These are phyloP conservation scores for Hemisphaericaspora lyxosophila DNA, from an alignment of 1,139 yeast species.

Conservation along the genomic window DNA sequence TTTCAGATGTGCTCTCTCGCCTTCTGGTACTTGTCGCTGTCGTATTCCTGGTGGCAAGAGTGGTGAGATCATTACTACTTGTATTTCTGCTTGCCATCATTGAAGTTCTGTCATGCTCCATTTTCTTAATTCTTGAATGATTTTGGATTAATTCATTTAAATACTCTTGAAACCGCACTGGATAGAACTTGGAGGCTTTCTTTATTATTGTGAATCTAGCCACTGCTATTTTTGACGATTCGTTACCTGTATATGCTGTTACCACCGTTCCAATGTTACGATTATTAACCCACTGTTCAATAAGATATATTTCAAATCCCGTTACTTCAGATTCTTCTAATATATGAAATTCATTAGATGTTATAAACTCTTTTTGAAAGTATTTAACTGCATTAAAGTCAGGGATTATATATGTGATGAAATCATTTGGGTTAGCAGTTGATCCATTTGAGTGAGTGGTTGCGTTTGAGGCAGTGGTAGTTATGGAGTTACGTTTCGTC, in stretches of 20 bases:
- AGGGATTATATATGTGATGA: conserved; percentile 46
- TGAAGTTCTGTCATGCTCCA: conserved; percentile 22
- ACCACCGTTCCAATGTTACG: conserved; percentile 67
- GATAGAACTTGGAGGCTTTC: conserved; percentile 56
- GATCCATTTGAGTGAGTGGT: conserved; percentile 3
- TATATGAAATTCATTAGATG: conserved; percentile 36
- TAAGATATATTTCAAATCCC: conserved; percentile 87
- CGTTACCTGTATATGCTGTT: conserved; percentile 82
- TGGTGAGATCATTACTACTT: neutral
- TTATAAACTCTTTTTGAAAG: conserved; percentile 41
- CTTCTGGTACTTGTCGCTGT: neutral
- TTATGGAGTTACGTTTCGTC: conserved; percentile 1
- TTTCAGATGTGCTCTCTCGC: conserved; percentile 5
- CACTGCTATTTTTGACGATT: conserved; percentile 59
- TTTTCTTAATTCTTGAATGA: conserved; percentile 49
- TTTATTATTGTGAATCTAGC: conserved; percentile 60
- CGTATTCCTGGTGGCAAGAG: neutral
- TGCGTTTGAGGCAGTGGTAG: conserved; percentile 5
- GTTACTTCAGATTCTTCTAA: conserved; percentile 45
- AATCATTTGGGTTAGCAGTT: conserved; percentile 20
- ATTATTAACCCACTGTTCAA: conserved; percentile 90
- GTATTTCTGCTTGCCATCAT: neutral
- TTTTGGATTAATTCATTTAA: conserved; percentile 63
- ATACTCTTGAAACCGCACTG: conserved; percentile 56
- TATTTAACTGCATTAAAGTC: conserved; percentile 56